Base-by-base conservation (phyloP, 1,284 basidiomycete genomes). In the Cerioporus squamosus region DNA sequence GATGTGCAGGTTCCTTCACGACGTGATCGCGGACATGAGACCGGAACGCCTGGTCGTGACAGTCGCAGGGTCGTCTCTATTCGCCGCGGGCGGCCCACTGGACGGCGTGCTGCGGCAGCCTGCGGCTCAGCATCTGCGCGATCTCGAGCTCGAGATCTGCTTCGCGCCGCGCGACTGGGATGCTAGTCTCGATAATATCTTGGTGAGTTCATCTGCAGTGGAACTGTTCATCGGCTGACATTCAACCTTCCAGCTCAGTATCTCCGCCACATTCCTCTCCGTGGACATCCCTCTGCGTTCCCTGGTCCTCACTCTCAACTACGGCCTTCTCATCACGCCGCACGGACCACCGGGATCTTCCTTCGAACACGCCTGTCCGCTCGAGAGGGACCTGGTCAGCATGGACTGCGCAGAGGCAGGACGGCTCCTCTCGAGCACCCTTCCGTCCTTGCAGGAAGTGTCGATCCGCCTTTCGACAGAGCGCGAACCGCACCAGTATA, bases 301-400 rank as follows among this genome's bases (percentile, higher is more conserved):
- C 3, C 49, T 60, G 33, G 18, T 17, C 15, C 50, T 63, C 42
- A 57, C 53, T 1, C 23, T 63, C 12, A 57, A 57, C 42, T 50
- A 50, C 50, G 52, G 44, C 36, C 44, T 51, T 5, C 51, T 56
- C 8, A 26, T 23, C 0, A 18, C 26, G 29, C 22, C 14, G 12
- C 14, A 23, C 8, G 5, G 2, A n/a, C 8, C 22, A 4, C 2
- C 8, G 15, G 18, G 20, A 6, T 20, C 23, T n/a, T 0, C 24
- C 23, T 24, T 36, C 15, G 24, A 40, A 14, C 18, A 20, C 15
- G 44, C 26, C 26, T 57, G 39, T 24, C 51, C 51, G n/a, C 22
- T 40, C 24, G 44, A 47, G 44, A 15, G 20, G 18, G 44, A 47
- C 12, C 26, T 60, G 7, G 17, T 24, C 3, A 40, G 10, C 3